These are phyloP conservation scores for Noccaea caerulescens DNA, from an alignment of 345 rosid genomes.

Conservation along the genomic window DNA sequence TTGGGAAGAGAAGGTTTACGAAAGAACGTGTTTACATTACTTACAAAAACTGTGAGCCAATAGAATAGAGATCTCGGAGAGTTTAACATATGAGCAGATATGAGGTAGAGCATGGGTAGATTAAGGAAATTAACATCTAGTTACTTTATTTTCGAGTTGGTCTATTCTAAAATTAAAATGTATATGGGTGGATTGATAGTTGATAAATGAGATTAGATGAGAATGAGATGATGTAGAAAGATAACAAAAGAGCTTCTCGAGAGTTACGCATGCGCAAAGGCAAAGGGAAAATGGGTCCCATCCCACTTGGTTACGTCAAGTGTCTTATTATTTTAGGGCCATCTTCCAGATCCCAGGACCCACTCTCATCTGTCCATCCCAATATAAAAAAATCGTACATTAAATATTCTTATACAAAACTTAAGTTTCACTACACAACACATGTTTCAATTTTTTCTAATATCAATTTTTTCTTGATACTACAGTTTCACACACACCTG, in stretches of 20 bases:
- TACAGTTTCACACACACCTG: not conserved
- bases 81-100: too few relatives aligned
- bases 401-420: not conserved
- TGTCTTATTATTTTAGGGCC: slow-evolving; percentile 28
- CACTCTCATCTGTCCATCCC: slow-evolving; percentile 24
- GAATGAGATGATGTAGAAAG: slow-evolving; percentile 22
- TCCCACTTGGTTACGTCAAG: slow-evolving; percentile 40
- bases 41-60: too few relatives aligned
- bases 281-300: slow-evolving; percentile 30
- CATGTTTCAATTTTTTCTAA: not conserved
- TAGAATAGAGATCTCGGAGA: too few relatives aligned
- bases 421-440: slow-evolving; percentile 16
- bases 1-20: too few relatives aligned
- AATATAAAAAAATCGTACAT: not conserved
- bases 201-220: slow-evolving; percentile 18
- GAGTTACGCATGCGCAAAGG: slow-evolving; percentile 46
- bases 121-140: too few relatives aligned
- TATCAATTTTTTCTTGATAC: not conserved
- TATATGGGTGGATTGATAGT: slow-evolving; percentile 13
- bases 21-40: too few relatives aligned
- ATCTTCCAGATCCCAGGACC: slow-evolving; percentile 29
- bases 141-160: not conserved
- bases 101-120: too few relatives aligned
- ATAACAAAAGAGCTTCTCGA: not conserved
- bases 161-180: slow-evolving; percentile 4